These are phyloP conservation scores for Acrodontium crateriforme DNA, from an alignment of 2,329 filamentous ascomycete genomes.

Conservation along the genomic window DNA sequence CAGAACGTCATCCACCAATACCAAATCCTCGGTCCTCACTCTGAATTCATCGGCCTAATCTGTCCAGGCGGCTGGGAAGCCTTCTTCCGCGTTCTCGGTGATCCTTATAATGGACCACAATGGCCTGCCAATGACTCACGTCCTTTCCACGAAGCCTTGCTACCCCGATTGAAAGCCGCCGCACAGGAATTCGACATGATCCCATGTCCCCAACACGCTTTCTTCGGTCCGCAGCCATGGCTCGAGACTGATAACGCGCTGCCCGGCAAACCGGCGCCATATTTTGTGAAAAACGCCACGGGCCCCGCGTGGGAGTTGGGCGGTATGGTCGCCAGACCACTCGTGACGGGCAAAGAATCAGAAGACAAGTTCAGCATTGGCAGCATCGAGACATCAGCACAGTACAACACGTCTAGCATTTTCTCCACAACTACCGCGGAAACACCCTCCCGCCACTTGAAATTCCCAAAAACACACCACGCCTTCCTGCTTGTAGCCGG, in stretches of 20 bases:
- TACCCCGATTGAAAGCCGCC: slow-evolving; percentile 43
- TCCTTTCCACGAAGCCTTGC: slow-evolving; percentile 35
- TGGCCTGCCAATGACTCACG: slow-evolving; percentile 40
- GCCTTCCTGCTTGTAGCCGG: slow-evolving; percentile 39
- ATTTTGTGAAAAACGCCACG: slow-evolving; percentile 39
- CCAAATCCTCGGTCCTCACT: slow-evolving; percentile 39
- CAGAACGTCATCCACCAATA: slow-evolving; percentile 42
- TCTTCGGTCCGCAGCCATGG: slow-evolving; percentile 33
- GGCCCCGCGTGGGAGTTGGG: slow-evolving; percentile 35
- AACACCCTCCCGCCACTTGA: slow-evolving; percentile 19
- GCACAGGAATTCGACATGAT: slow-evolving; percentile 43
- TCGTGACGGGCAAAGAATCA: slow-evolving; percentile 36
- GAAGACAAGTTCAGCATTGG: slow-evolving; percentile 39
- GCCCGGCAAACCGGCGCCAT: slow-evolving; percentile 28
- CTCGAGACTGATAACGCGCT: slow-evolving; percentile 27
- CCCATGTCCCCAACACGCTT: slow-evolving; percentile 35
- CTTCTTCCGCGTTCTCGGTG: slow-evolving; percentile 45
- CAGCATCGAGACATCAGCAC: slow-evolving; percentile 34
- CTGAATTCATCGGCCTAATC: slow-evolving; percentile 41
- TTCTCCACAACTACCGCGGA: slow-evolving; percentile 14
- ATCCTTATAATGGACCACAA: slow-evolving; percentile 33
- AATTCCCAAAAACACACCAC: slow-evolving; percentile 38
- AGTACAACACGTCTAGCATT: slow-evolving; percentile 22
- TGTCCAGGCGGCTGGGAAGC: slow-evolving; percentile 46
- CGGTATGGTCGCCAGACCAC: slow-evolving; percentile 34